Conservation (phyloP, 2,329 filamentous ascomycete species). For the Alternaria conjuncta region DNA sequence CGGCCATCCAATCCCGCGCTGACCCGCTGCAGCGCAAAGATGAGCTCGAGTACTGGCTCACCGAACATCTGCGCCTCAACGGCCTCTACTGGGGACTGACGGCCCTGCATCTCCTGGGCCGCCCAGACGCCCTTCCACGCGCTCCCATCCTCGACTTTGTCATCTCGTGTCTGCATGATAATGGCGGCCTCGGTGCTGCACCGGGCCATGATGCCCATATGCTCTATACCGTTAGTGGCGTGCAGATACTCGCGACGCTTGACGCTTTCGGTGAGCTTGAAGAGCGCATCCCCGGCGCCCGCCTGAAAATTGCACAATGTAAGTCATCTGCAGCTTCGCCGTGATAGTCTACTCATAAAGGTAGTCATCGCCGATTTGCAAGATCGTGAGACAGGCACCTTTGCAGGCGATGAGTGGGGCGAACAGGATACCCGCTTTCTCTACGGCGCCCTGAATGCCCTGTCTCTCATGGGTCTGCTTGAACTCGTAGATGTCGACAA, state of each 20-base stretch:
- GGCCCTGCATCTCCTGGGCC: slow-evolving; percentile 82
- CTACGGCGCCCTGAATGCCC: slow-evolving; percentile 85
- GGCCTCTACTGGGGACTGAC: slow-evolving; percentile 97
- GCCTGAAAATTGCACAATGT: slow-evolving; percentile 79
- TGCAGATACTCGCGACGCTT: slow-evolving; percentile 88
- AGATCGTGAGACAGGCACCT: slow-evolving; percentile 80
- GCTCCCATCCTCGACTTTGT: slow-evolving; percentile 87
- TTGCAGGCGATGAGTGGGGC: slow-evolving; percentile 94
- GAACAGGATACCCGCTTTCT: slow-evolving; percentile 95
- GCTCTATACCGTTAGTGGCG: slow-evolving; percentile 92
- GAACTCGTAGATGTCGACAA: slow-evolving; percentile 77
- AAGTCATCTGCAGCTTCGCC: slow-evolving; percentile 50
- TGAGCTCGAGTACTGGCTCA: slow-evolving; percentile 97
- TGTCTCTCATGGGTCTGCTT: slow-evolving; percentile 81
- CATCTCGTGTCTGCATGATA: slow-evolving; percentile 89
- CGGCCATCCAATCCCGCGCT: slow-evolving; percentile 39
- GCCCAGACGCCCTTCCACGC: slow-evolving; percentile 80
- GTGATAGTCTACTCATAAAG: slow-evolving; percentile 29
- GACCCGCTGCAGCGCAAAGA: slow-evolving; percentile 73
- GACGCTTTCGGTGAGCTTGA: slow-evolving; percentile 88
- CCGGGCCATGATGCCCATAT: slow-evolving; percentile 95
- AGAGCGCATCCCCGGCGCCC: slow-evolving; percentile 68
- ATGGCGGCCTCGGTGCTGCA: slow-evolving; percentile 90
- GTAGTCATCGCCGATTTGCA: slow-evolving; percentile 82
- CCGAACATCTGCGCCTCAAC: slow-evolving; percentile 93